These are phyloP conservation scores for Dioscorea dumetorum DNA, from an alignment of 106 monocot genomes.

Conservation along the genomic window DNA sequence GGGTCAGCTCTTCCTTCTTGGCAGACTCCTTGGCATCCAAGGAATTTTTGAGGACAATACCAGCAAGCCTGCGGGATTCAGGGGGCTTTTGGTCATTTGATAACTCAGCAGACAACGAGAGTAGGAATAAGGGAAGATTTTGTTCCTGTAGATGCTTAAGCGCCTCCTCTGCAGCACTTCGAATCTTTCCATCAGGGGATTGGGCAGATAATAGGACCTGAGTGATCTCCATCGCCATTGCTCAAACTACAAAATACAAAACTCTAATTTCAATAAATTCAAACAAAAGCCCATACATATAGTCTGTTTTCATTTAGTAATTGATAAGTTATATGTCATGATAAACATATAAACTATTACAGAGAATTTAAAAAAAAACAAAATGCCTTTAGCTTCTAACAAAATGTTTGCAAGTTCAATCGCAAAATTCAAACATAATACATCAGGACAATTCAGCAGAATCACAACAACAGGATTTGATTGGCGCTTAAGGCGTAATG, in stretches of 20 bases:
- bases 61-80: conserved; percentile 66
- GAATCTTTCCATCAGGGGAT: conserved; percentile 44
- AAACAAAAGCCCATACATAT: neutral
- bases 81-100: conserved; percentile 56
- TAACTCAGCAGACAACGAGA: conserved; percentile 59
- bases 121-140: conserved; percentile 62
- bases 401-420: too few species aligned
- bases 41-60: conserved; percentile 77
- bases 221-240: conserved; percentile 56
- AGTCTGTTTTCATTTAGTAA: too few species aligned
- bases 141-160: conserved; percentile 72
- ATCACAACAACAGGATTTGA: too few species aligned
- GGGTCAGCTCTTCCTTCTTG: conserved; percentile 38
- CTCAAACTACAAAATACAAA: conserved; percentile 1
- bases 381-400: too few species aligned
- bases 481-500: too few species aligned
- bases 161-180: conserved; percentile 46
- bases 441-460: too few species aligned
- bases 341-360: too few species aligned
- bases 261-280: neutral
- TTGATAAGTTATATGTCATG: too few species aligned
- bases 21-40: conserved; percentile 68
- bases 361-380: too few species aligned
- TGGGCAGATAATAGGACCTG: conserved; percentile 64
- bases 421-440: too few species aligned